Percentiles rank a stretch among this genome's conserved stretches.
Conservation (phyloP, 352 stramenopile species). For the Pythium chondricola region DNA sequence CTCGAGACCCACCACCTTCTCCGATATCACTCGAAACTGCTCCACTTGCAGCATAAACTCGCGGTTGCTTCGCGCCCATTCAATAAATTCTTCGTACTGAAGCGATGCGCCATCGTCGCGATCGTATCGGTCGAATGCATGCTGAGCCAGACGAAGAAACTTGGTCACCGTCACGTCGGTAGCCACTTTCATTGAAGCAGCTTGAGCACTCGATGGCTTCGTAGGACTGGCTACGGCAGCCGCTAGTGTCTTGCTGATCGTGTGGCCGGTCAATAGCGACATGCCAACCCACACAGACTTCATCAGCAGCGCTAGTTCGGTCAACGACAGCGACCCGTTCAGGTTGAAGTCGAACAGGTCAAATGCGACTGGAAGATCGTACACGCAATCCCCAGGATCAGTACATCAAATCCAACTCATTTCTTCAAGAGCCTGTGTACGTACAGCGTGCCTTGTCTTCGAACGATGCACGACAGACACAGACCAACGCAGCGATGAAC, state of each 20-base stretch:
- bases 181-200: not conserved
- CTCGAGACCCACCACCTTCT: constrained; percentile 60
- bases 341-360: constrained; percentile 79
- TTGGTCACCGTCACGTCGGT: not conserved
- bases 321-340: constrained; percentile 66
- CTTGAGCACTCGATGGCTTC: not conserved
- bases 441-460: constrained; percentile 78
- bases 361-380: constrained; percentile 40
- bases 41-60: constrained; percentile 85
- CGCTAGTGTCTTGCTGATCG: not conserved
- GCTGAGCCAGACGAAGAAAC: constrained; percentile 45
- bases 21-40: constrained; percentile 60
- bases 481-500: constrained; percentile 63
- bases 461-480: constrained; percentile 65
- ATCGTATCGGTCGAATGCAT: constrained; percentile 49
- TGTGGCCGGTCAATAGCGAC: constrained; percentile 44
- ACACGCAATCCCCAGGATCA: no score
- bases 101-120: constrained; percentile 37
- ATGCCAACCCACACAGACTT: constrained; percentile 75
- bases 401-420: no score
- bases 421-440: constrained; percentile 9
- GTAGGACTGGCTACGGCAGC: not conserved
- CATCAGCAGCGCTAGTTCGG: constrained; percentile 73
- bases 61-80: constrained; percentile 76
- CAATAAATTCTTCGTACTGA: constrained; percentile 74